Conservation (phyloP, 192 early-diverging fungal genomes). For the Haplosporangium gracile region DNA sequence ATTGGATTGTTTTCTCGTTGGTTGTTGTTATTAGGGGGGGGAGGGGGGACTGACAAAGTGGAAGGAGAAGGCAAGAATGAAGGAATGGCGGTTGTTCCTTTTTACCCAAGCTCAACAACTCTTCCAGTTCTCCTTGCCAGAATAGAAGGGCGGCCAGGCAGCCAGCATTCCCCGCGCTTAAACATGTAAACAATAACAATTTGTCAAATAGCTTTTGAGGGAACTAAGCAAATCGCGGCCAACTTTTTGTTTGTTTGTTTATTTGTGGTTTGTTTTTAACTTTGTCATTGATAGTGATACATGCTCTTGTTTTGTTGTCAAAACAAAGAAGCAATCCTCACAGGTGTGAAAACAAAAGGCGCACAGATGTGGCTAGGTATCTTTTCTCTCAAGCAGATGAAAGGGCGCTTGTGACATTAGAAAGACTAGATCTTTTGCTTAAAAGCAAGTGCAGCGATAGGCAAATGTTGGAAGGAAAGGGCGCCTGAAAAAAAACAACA, state of each 20-base stretch:
- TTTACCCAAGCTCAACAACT: background rate
- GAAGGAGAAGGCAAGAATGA: background rate
- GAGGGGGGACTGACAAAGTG: background rate
- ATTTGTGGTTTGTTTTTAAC: background rate
- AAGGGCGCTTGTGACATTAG: background rate
- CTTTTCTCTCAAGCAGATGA: no score
- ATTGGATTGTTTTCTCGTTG: background rate
- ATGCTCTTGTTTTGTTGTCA: background rate
- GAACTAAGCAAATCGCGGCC: background rate
- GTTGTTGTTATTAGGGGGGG: no score
- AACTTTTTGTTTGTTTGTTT: background rate
- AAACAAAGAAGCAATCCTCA: background rate
- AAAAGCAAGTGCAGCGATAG: background rate
- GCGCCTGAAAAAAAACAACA: background rate
- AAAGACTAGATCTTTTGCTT: background rate
- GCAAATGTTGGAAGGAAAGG: background rate
- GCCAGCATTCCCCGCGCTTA: background rate
- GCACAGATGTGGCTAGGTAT: background rate
- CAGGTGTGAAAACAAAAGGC: background rate
- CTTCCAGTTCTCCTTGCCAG: no score
- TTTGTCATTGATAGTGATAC: background rate
- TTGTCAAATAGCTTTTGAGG: background rate
- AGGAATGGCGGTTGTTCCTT: background rate
- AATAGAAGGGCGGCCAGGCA: background rate
- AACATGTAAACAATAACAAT: background rate